Evolutionary conservation across 768 basidiomycete genomes (phyloP), one percentile per base, ranked within the genome.

Genomic region (Botryobasidium botryosum): DNA sequence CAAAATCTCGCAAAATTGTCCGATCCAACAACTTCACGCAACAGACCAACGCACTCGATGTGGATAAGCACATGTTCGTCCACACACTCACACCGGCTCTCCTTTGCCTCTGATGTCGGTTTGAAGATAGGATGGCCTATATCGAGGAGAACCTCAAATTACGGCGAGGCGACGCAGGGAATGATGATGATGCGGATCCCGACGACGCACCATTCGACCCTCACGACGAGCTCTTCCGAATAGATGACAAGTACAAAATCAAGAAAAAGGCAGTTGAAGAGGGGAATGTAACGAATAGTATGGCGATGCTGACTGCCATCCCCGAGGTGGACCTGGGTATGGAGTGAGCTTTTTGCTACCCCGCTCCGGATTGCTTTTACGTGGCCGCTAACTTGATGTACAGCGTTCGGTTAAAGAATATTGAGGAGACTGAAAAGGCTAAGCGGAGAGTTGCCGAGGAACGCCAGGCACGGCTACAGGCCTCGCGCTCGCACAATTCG

Each of bases 251-350:
- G 39, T 69, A 66, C 47, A 53, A 57, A 46, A 51, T 60, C 17
- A 53, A 65, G 36, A 56, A 62, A 50, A 59, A 60, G 46, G 63
- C 65, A 49, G 58, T 62, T 12, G 85, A 94, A 48, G 91, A 91
- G 49, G 94, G 92, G 6, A 94, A 74, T 56, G 88, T 96, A 21
- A 86, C 88, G 10, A 88, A 86, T 51, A 88, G 84, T 53, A 56
- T 92, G 60, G 77, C 85, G 3, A 99, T 97, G 94, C 68, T 99
- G 44, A 96, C 91, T 13, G 88, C 86, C 28, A 97, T 99, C 54
- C 94, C 92, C 0, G 94, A 97, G 57, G 88, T 97, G 6, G 92
- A 99, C 61, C 69, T 99, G 3, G 94, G 94, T 45, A 94, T 97
- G 81, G 90, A 99, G 91, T 96, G 53, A 53, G 86, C 77, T 13